A percentile compares a stretch with the other conserved stretches of the same genome.
phyloP scores from a whole-genome alignment of 306 rosid genomes.

The Chamaecrista fasciculata region DNA sequence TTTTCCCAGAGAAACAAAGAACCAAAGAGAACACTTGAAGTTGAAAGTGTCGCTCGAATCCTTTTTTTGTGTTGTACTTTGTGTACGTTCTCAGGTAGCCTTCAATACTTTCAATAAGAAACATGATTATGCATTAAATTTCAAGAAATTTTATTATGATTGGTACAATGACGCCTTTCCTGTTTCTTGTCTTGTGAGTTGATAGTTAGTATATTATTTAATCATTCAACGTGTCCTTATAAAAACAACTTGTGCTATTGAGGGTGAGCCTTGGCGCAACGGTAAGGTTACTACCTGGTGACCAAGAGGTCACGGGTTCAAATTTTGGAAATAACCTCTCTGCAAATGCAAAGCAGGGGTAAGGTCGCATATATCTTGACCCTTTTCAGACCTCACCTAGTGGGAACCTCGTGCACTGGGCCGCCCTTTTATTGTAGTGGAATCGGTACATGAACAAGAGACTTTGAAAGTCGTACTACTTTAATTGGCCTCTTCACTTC shows the following conservation, averaged over 20 bases:
- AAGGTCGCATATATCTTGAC: too few species aligned
- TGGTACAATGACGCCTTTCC: too few species aligned
- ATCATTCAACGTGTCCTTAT: too few species aligned
- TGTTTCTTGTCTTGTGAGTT: not conserved
- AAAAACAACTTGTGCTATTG: too few species aligned
- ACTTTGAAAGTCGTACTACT: slow-evolving; percentile 61
- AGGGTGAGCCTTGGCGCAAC: too few species aligned
- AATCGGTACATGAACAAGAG: slow-evolving; percentile 69
- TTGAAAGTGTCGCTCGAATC: not conserved
- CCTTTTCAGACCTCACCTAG: too few species aligned
- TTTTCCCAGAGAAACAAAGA: not conserved
- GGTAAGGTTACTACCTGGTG: too few species aligned
- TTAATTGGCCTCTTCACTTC: slow-evolving; percentile 76
- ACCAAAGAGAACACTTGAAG: not conserved
- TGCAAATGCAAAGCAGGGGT: too few species aligned
- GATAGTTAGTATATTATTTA: too few species aligned
- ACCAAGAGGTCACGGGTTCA: too few species aligned
- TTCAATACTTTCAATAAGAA: not conserved
- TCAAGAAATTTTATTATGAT: not conserved
- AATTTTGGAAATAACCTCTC: too few species aligned
- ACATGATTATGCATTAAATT: not conserved
- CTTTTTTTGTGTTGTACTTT: not conserved
- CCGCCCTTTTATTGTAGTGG: slow-evolving; percentile 92
- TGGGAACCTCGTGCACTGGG: too few species aligned
- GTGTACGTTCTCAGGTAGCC: not conserved